Base-by-base conservation (phyloP, 495 filamentous ascomycete species). In the Usnea hakonensis region DNA sequence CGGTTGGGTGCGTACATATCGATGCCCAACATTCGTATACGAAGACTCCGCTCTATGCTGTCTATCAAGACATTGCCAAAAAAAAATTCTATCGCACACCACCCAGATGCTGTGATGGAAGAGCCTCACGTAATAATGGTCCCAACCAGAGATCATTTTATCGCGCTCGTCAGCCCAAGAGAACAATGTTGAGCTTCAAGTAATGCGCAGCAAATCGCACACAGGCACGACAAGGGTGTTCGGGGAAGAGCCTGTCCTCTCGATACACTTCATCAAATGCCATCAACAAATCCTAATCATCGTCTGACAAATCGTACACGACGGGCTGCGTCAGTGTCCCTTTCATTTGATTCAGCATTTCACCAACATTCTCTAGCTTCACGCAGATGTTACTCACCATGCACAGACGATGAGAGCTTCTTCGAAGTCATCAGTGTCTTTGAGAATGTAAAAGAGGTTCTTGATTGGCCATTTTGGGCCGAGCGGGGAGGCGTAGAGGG, bases 261-360 rank as follows among this genome's bases (percentile, higher is more conserved):
- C 48, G 28, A 32, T 5, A 32, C 48, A 52, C 16, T 52, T 19
- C 14, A 52, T 32, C 48, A 52, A 17, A 55, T 41, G 40, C 13
- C 38, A 10, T 38, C 21, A 38, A 33, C 41, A 19, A 28, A 23
- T 11, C 28, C 54, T 55, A 61, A n/a, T 55, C 59, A 44, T 56
- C 60, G 37, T 66, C 55, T 44, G 60, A 58, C 43, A 56, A 37
- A 60, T 63, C 60, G 40, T 66, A 62, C 5, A 66, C 48, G 23
- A 66, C 35, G 10, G 64, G 64, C 36, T 61, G 53, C 23, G 60
- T 61, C 48, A 66, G 54, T 23, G 64, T 66, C 26, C 64, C 64
- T 66, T 36, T 11, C n/a, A 13, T 3, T 35, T 19, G 13, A 17
- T 26, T 65, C 56, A 60, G 64, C 37, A 55, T 41, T 17, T 41